Percentiles rank a stretch among this genome's conserved stretches.
These are phyloP conservation scores for Pilasporangium apinafurcum DNA, from an alignment of 352 stramenopile species.

Conservation along the genomic window DNA sequence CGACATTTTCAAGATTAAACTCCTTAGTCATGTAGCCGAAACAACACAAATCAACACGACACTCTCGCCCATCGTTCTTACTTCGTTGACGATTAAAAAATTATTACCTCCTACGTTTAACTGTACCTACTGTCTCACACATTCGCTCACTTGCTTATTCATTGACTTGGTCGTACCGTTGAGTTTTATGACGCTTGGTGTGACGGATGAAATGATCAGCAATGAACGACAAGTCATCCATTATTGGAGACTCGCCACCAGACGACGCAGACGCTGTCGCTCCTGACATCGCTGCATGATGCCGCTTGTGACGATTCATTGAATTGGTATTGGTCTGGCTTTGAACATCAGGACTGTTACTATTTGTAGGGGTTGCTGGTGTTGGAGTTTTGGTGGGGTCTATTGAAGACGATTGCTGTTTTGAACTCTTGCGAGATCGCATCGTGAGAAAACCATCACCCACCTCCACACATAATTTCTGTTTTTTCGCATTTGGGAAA, in stretches of 20 bases:
- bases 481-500: slow-evolving; percentile 46
- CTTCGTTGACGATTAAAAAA: no score
- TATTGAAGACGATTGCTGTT: background rate
- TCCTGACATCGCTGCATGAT: no score
- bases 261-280: slow-evolving; percentile 21
- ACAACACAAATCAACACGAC: no score
- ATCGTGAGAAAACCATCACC: slow-evolving; percentile 27
- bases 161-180: background rate
- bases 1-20: slow-evolving; percentile 56
- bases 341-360: slow-evolving; percentile 6
- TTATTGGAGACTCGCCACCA: slow-evolving; percentile 26
- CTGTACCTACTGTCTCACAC: no score
- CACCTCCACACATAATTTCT: slow-evolving; percentile 36
- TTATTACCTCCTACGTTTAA: no score
- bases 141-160: background rate
- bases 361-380: background rate
- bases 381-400: background rate
- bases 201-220: slow-evolving; percentile 18
- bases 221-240: slow-evolving; percentile 15
- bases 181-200: slow-evolving; percentile 44
- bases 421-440: slow-evolving; percentile 23
- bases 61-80: no score
- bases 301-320: slow-evolving; percentile 34
- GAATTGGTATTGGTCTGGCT: slow-evolving; percentile 8
- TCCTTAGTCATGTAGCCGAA: no score